Conservation (phyloP, 441 rosid species). For the Pelargonium myrrhifolium region DNA sequence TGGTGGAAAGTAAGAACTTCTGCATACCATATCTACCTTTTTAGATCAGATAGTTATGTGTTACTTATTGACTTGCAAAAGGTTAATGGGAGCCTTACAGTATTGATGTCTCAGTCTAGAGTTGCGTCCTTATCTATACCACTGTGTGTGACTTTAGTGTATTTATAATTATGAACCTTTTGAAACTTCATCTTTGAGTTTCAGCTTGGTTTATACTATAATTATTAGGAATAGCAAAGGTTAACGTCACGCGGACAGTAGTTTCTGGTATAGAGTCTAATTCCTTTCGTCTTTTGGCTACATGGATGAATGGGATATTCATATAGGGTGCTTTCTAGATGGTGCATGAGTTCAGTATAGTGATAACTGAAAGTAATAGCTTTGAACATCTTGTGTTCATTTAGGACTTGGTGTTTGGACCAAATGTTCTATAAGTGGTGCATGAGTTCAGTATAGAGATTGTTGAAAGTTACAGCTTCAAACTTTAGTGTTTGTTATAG, state of each 20-base stretch:
- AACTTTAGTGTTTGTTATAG: constrained; percentile 8
- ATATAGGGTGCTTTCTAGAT: too few relatives aligned
- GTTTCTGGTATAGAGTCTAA: too few relatives aligned
- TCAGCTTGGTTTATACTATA: background rate
- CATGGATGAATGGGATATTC: too few relatives aligned
- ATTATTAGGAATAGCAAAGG: too few relatives aligned
- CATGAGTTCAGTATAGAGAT: background rate
- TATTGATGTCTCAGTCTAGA: background rate
- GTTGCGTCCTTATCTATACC: background rate
- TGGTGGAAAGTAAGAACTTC: too few relatives aligned
- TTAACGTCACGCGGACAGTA: too few relatives aligned
- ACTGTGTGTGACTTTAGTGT: too few relatives aligned
- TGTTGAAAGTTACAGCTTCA: constrained; percentile 7
- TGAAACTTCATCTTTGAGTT: background rate
- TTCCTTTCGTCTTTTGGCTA: too few relatives aligned
- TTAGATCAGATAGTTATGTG: background rate
- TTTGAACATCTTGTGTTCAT: too few relatives aligned
- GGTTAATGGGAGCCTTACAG: background rate
- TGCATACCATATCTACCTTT: background rate
- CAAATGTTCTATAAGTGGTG: background rate
- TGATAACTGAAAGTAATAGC: too few relatives aligned
- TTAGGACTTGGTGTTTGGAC: background rate
- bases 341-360: too few relatives aligned
- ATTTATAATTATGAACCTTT: background rate
- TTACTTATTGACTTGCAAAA: background rate